These are phyloP conservation scores for Trichoderma arundinaceum DNA, from an alignment of 2,329 filamentous ascomycete species.

Conservation along the genomic window DNA sequence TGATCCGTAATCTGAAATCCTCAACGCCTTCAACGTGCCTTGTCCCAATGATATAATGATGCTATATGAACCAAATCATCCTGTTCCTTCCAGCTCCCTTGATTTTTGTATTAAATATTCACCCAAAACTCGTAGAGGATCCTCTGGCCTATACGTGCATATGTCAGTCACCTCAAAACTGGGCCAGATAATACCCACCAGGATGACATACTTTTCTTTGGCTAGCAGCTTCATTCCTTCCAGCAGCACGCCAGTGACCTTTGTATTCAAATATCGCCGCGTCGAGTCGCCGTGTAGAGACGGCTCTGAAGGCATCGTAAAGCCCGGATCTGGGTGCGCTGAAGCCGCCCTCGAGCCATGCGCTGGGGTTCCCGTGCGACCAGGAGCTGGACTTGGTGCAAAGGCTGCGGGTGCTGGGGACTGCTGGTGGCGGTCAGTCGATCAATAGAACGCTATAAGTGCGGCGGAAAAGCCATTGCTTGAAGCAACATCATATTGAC, in stretches of 20 bases:
- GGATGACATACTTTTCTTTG: slow-evolving; percentile 67
- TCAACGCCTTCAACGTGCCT: slow-evolving; percentile 30
- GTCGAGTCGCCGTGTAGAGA: slow-evolving; percentile 70
- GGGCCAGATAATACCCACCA: neutral
- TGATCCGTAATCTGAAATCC: slow-evolving; percentile 29
- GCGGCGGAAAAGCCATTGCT: neutral
- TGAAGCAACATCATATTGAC: neutral
- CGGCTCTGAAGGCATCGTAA: slow-evolving; percentile 64
- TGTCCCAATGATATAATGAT: slow-evolving; percentile 20
- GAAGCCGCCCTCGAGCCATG: slow-evolving; percentile 62
- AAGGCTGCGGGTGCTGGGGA: slow-evolving; percentile 47
- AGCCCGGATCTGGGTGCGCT: slow-evolving; percentile 59
- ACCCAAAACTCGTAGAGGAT: slow-evolving; percentile 71
- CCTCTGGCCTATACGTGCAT: slow-evolving; percentile 59
- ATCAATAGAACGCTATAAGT: neutral
- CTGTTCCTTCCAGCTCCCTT: slow-evolving; percentile 62
- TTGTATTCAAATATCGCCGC: slow-evolving; percentile 73
- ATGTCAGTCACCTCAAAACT: neutral
- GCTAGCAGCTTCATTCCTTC: slow-evolving; percentile 78
- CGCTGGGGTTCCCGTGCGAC: slow-evolving; percentile 57
- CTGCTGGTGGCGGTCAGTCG: slow-evolving; percentile 30
- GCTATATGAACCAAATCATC: slow-evolving; percentile 31
- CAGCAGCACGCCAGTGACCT: slow-evolving; percentile 69
- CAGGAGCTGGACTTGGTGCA: slow-evolving; percentile 51
- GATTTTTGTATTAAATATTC: slow-evolving; percentile 74